Evolutionary conservation across 2,329 filamentous ascomycete species (phyloP).

Genomic region (Aspergillus sp.): DNA sequence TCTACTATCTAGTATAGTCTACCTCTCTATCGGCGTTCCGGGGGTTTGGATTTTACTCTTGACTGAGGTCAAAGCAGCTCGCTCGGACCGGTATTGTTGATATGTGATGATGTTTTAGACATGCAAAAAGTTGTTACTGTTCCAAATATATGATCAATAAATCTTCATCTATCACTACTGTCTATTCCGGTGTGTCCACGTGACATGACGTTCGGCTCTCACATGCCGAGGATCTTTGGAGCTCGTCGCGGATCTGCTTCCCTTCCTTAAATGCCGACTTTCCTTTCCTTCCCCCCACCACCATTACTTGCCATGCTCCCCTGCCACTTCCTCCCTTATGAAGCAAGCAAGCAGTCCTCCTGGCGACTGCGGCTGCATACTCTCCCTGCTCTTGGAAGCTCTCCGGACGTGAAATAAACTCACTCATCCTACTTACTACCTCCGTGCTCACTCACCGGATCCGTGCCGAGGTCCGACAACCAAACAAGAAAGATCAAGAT

Average conservation of each 20-base stretch:
- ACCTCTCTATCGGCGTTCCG: conserved; percentile 16
- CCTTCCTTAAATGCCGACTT: conserved; percentile 29
- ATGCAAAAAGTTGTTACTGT: conserved; percentile 1
- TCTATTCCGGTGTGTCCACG: conserved; percentile 23
- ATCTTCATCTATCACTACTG: neutral
- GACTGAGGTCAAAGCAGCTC: conserved; percentile 11
- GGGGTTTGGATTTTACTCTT: conserved; percentile 19
- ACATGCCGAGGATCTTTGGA: conserved; percentile 44
- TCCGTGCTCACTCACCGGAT: neutral
- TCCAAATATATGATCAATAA: neutral
- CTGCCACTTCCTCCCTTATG: neutral
- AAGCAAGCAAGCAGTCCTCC: conserved; percentile 7
- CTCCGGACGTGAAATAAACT: conserved; percentile 10
- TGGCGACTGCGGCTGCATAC: conserved; percentile 13
- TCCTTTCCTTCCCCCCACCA: conserved; percentile 24
- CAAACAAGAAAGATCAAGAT: conserved; percentile 24
- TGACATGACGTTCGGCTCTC: conserved; percentile 40
- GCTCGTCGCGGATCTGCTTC: conserved; percentile 25
- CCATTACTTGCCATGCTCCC: neutral
- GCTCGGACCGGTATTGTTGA: conserved; percentile 1
- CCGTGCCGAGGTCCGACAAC: conserved; percentile 30
- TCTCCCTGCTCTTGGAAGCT: conserved; percentile 11
- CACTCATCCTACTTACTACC: conserved; percentile 3
- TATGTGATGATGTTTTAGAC: conserved; percentile 5
- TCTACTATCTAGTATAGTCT: conserved; percentile 13